Evolutionary conservation across 139 green algal species (phyloP).

Genomic region (Haematococcus lacustris): DNA sequence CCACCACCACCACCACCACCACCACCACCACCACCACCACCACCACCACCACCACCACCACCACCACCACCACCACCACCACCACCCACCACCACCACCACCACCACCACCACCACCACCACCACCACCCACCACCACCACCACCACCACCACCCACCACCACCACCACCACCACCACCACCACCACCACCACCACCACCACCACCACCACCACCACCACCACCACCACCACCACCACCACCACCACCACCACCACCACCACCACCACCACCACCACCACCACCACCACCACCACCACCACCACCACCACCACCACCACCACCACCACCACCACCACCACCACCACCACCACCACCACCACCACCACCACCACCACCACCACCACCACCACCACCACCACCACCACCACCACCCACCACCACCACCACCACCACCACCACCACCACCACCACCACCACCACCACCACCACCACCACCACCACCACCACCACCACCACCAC

Average conservation of each 20-base stretch:
- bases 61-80: constrained; percentile 3
- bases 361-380: constrained; percentile 11
- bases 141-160: no score
- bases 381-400: no score
- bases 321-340: constrained; percentile 12
- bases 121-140: no score
- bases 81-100: no score
- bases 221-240: constrained; percentile 5
- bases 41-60: constrained; percentile 5
- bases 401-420: no score
- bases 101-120: constrained; percentile 3
- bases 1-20: constrained; percentile 3
- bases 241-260: constrained; percentile 4
- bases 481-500: constrained; percentile 10
- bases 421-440: no score
- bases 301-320: constrained; percentile 9
- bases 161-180: no score
- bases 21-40: constrained; percentile 4
- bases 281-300: constrained; percentile 9
- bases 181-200: constrained; percentile 4
- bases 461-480: constrained; percentile 11
- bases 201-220: constrained; percentile 4
- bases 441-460: constrained; percentile 12
- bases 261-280: constrained; percentile 4
- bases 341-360: constrained; percentile 11